Conservation (phyloP, 73 alveolate genomes). For the Stentor coeruleus region DNA sequence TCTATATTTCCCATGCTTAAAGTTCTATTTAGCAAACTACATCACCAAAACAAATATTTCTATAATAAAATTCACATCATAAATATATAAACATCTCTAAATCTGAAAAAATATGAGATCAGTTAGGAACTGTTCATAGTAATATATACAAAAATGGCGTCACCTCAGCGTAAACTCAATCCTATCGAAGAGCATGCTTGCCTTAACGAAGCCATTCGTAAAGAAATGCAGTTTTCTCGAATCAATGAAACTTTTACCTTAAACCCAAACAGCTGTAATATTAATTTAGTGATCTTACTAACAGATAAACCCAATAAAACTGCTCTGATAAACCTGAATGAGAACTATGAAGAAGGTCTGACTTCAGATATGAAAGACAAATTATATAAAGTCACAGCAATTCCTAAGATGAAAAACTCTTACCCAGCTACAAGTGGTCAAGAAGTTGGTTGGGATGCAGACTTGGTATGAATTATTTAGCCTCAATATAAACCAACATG, state of each 20-base stretch:
- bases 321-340: neutral
- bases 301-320: conserved; percentile 53
- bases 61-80: too few species aligned
- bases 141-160: conserved; percentile 22
- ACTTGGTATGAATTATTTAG: conserved; percentile 3
- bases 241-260: conserved; percentile 53
- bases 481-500: conserved; percentile 41
- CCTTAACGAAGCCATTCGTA: conserved; percentile 64
- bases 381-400: conserved; percentile 44
- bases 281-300: conserved; percentile 29
- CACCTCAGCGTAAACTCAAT: conserved; percentile 18
- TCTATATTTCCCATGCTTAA: too few species aligned
- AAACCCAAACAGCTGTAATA: conserved; percentile 52
- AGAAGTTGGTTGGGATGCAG: conserved; percentile 67
- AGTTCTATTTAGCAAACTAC: too few species aligned
- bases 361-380: conserved; percentile 31
- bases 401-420: conserved; percentile 58
- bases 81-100: too few species aligned
- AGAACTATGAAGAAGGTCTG: conserved; percentile 34
- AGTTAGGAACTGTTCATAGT: too few species aligned
- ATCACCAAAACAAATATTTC: too few species aligned
- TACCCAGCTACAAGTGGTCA: conserved; percentile 51
- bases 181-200: conserved; percentile 49
- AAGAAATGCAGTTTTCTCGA: conserved; percentile 41
- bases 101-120: too few species aligned